phyloP scores from a whole-genome alignment of 176 grass and related monocot species.

The Eragrostis nindensis region DNA sequence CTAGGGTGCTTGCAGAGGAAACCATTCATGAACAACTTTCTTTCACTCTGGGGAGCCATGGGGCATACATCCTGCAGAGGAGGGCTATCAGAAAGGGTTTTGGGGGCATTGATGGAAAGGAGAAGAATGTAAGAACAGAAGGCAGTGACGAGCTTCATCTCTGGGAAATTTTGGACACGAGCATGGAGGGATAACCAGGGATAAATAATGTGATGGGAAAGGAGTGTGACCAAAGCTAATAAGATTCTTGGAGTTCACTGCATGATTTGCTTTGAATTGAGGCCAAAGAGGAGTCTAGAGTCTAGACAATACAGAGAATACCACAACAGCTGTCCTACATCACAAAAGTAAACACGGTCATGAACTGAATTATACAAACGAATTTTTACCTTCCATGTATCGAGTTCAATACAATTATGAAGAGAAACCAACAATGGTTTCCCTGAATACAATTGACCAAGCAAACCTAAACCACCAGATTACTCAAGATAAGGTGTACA shows the following conservation, averaged over 20 bases:
- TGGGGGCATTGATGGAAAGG: constrained; percentile 20
- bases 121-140: constrained; percentile 18
- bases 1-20: constrained; percentile 58
- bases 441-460: constrained; percentile 25
- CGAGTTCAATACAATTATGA: constrained; percentile 15
- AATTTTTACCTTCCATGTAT: not conserved
- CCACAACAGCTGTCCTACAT: not conserved
- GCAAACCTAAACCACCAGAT: constrained; percentile 24
- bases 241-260: constrained; percentile 56
- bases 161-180: not conserved
- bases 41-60: constrained; percentile 42
- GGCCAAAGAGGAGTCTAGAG: constrained; percentile 25
- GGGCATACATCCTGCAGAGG: constrained; percentile 64
- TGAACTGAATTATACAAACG: not conserved
- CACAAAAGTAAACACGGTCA: not conserved
- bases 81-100: constrained; percentile 31
- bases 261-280: constrained; percentile 58
- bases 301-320: constrained; percentile 4
- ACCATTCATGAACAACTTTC: constrained; percentile 58
- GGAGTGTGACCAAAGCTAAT: constrained; percentile 30
- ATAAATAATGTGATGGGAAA: constrained; percentile 36
- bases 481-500: constrained; percentile 28
- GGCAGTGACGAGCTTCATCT: constrained; percentile 40
- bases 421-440: not conserved
- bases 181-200: not conserved